phyloP scores from a whole-genome alignment of 768 basidiomycete genomes.

The Suillus hirtellus region DNA sequence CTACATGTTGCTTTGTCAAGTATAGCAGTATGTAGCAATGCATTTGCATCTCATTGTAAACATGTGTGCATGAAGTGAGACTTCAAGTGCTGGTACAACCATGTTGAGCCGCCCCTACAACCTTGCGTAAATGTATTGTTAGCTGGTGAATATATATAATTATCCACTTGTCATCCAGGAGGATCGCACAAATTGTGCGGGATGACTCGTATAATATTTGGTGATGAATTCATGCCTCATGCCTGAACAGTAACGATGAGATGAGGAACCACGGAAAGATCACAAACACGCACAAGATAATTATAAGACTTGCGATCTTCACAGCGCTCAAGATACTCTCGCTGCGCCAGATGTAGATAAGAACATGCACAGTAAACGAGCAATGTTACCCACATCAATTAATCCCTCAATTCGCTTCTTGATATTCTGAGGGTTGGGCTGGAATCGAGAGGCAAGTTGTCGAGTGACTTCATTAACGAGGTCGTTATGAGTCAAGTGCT shows the following conservation, averaged over 20 bases:
- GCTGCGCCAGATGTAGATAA: constrained; percentile 41
- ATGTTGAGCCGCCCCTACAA: neutral
- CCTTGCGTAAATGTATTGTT: neutral
- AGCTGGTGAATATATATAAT: neutral
- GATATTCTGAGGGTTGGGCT: constrained; percentile 81
- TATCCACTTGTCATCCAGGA: neutral
- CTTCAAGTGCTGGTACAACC: neutral
- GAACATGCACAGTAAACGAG: constrained; percentile 2
- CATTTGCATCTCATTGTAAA: neutral
- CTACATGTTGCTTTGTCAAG: constrained; percentile 35
- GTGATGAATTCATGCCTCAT: constrained; percentile 16
- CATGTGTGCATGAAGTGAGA: neutral
- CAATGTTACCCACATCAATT: constrained; percentile 70
- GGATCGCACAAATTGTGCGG: neutral
- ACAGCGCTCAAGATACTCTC: constrained; percentile 92
- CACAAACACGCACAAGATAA: constrained; percentile 51
- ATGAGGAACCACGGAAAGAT: neutral
- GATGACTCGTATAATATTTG: neutral
- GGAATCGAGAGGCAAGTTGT: constrained; percentile 83
- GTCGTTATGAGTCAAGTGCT: constrained; percentile 84
- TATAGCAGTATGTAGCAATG: constrained; percentile 30
- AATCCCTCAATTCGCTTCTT: constrained; percentile 92
- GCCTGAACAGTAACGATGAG: constrained; percentile 18
- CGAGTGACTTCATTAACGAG: constrained; percentile 88
- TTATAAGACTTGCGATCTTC: constrained; percentile 88